Base-by-base conservation (phyloP, 352 stramenopile genomes). In the Aphanomyces invadans region DNA sequence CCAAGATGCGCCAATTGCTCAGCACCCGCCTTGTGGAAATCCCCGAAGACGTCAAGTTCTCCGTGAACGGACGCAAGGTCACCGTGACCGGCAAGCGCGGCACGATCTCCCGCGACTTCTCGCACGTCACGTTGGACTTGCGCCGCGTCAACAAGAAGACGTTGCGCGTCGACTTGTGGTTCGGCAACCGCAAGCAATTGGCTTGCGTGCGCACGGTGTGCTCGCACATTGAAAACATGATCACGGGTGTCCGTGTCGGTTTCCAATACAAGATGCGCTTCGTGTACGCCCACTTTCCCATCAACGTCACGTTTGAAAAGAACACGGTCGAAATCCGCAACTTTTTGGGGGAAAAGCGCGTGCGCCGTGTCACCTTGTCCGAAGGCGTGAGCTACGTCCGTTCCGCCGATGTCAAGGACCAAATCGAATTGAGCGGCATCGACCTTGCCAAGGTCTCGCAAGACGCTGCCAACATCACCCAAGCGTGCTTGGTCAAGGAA, bases 201-300 rank as follows among this genome's bases (percentile, higher is more conserved):
- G 97, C 96, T 33, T 98, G 91, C 75, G 95, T 99, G 71, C 95
- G 97, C 74, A 99, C 96, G 23, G 87, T 99, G 31, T 98, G 92
- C 91, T 98, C 95, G 71, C 88, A 99, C 81, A 98, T 99, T 69
- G 88, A 99, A 70, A 99, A 99, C 94, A 98, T 99, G 92, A 98
- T 99, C 68, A 98, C 96, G 56, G 97, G 97, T 78, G 97, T 99
- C 53, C 97, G 90, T 69, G 87, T 97, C 46, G 97, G 96, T 57
- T 99, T 97, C 89, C 72, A 91, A 23, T 99, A 99, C 95, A 99
- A 99, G 90, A 99, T 99, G 97, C 93, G 97, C 70, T 99, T 99
- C 77, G 97, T 99, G 74, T 99, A 99, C 83, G 95, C 93, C 64
- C 97, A 99, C 83, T 99, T 99, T 79, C 97, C 97, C 74, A 99